phyloP scores from a whole-genome alignment of 2,329 filamentous ascomycete genomes.

The Aspergillus costaricaensis region DNA sequence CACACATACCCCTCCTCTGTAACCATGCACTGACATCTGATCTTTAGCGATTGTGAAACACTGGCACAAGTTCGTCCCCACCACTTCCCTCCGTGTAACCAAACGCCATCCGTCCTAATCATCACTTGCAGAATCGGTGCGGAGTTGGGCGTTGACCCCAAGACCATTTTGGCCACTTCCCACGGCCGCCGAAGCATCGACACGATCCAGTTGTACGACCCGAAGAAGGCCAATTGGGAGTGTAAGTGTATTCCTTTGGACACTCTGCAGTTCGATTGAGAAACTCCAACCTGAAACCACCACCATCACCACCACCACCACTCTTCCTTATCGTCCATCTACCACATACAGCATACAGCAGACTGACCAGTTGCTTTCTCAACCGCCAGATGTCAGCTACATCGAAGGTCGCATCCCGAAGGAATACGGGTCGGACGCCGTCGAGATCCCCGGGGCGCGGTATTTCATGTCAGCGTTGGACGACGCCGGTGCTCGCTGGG shows the following conservation, averaged over 20 bases:
- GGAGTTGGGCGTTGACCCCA: slow-evolving; percentile 82
- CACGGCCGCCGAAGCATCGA: slow-evolving; percentile 92
- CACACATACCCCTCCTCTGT: neutral
- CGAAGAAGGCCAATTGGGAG: slow-evolving; percentile 87
- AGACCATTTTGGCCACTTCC: slow-evolving; percentile 82
- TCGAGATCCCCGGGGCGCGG: slow-evolving; percentile 83
- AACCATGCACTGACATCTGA: neutral
- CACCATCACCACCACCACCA: neutral
- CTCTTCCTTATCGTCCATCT: too few relatives aligned
- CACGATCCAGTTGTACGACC: slow-evolving; percentile 73
- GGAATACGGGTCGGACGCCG: slow-evolving; percentile 73
- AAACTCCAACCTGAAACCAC: neutral
- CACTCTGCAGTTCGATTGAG: neutral
- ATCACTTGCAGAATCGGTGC: slow-evolving; percentile 54
- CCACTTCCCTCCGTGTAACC: neutral
- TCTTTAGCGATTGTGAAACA: slow-evolving; percentile 61
- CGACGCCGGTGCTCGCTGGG: slow-evolving; percentile 68
- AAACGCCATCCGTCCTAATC: neutral
- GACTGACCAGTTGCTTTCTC: neutral
- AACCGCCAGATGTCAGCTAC: slow-evolving; percentile 67
- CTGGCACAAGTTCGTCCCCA: slow-evolving; percentile 59
- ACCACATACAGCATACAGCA: neutral
- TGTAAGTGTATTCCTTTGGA: slow-evolving; percentile 60
- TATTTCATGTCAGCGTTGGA: slow-evolving; percentile 69
- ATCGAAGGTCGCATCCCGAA: slow-evolving; percentile 78